Conservation (phyloP, 306 rosid genomes). For the Castanea sativa region DNA sequence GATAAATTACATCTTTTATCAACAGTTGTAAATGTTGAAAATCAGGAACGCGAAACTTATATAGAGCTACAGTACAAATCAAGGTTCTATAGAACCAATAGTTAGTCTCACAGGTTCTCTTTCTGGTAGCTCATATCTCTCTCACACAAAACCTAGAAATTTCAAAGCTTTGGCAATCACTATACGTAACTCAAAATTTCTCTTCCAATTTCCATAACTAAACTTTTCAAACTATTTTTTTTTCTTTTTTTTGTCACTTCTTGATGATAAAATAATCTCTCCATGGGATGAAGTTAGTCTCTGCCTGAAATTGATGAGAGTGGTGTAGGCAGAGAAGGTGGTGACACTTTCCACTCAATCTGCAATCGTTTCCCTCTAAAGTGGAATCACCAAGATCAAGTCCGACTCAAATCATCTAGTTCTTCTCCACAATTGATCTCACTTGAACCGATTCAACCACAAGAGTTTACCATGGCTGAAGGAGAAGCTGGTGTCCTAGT, state of each 20-base stretch:
- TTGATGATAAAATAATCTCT: slow-evolving; percentile 23
- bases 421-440: slow-evolving; percentile 54
- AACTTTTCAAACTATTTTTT: too few species aligned
- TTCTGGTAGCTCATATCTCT: too few species aligned
- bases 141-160: too few species aligned
- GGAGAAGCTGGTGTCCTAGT: slow-evolving; percentile 51
- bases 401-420: slow-evolving; percentile 34
- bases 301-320: slow-evolving; percentile 54
- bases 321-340: slow-evolving; percentile 26
- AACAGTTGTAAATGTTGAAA: too few species aligned
- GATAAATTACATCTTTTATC: too few species aligned
- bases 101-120: too few species aligned
- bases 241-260: slow-evolving; percentile 20
- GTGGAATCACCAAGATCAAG: slow-evolving; percentile 36
- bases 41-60: too few species aligned
- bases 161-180: not conserved
- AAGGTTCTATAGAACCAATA: too few species aligned
- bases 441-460: slow-evolving; percentile 56
- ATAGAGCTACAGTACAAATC: too few species aligned
- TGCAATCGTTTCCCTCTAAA: slow-evolving; percentile 68
- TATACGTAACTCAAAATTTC: not conserved
- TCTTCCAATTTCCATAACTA: too few species aligned
- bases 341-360: slow-evolving; percentile 51
- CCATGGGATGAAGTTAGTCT: slow-evolving; percentile 60
- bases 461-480: slow-evolving; percentile 60